Base-by-base conservation (phyloP, 2,329 filamentous ascomycete genomes). In the Aspergillus eucalypticola region DNA sequence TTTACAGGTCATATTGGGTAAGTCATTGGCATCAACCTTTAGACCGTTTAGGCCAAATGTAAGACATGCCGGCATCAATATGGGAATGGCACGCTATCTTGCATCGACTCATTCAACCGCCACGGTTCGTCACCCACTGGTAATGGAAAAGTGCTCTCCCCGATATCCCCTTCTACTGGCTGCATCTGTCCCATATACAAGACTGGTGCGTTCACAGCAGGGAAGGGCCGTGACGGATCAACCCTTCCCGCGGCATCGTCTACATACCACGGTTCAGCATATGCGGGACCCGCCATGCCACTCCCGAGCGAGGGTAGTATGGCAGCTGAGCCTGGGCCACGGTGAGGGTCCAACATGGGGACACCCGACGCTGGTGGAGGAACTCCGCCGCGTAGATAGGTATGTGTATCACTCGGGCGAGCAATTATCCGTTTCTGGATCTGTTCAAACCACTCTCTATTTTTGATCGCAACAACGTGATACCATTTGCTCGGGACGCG, bases 401-500 rank as follows among this genome's bases (percentile, higher is more conserved):
- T 15, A 25, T 39, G 6, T 8, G 8, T 23, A 5, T 54, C 52
- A 1, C 10, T 10, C 5, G 52, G 27, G 21, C 15, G 42, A 39
- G 32, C 23, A 15, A 29, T 32, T 3, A 46, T 23, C 8, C 52
- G 39, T 29, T 17, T 17, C 13, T 46, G 52, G 3, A 54, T 17
- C 52, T 54, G 38, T 13, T 54, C 52, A 21, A 46, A 54, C 52
- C 52, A 54, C 5, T 54, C 52, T 15, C 52, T 25, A 21, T 54
- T 54, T 11, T 54, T 54, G 52, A 54, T 25, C 10, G 52, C 52
- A 13, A 54, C 25, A 23, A 54, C 39, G 15, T 54, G 39, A 21
- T 54, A 32, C 52, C 52, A 54, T 35, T 54, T 54, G 52, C 52
- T 54, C 25, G 52, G 52, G 8, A 54, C 52, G 52, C 52, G 52